Base-by-base conservation (phyloP, 352 stramenopile species). In the Phytophthora aleatoria region DNA sequence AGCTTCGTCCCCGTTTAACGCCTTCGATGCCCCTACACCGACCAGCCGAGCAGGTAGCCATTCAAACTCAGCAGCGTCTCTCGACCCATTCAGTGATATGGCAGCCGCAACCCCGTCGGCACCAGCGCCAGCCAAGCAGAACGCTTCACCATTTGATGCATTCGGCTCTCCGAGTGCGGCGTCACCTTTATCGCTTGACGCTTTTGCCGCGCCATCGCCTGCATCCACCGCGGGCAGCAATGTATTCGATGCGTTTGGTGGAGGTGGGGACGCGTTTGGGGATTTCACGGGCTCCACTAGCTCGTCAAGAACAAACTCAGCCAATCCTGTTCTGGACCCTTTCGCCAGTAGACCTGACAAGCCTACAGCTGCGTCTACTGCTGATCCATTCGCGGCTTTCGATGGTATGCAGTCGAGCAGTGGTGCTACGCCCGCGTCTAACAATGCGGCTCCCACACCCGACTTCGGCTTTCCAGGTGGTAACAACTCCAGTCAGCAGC, bases 381-480 rank as follows among this genome's bases (percentile, higher is more conserved):
- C 65, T 26, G 77, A 93, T 61, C 81, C 75, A 36, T 93, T 93
- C 61, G 64, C 78, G 26, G 85, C 83, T 38, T 94, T 94, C 53
- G 80, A 90, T 50, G 67, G 45, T 13, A 74, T 89, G 36, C 77
- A 77, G 36, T 55, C 49, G 11, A 75, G 28, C 24, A 44, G 35
- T 47, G 20, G 20, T 55, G 28, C 52, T 30, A 42, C 36, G 24
- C 45, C 69, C 1, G 31, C 64, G 11, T 28, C 67, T 38, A 33
- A 36, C 28, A 60, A 35, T 54, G 28, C 35, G 13, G 48, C 59
- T 33, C 41, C 68, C 24, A 54, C 68, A 27, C 15, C 72, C 15
- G 43, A 62, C 33, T 74, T 75, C 15, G 57, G 60, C 6, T 67
- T 68, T 30, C 38, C 47, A 33, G 44, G 49, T 53, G 36, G 38